Conservation (phyloP, 352 stramenopile species). For the Pythium chondricola region DNA sequence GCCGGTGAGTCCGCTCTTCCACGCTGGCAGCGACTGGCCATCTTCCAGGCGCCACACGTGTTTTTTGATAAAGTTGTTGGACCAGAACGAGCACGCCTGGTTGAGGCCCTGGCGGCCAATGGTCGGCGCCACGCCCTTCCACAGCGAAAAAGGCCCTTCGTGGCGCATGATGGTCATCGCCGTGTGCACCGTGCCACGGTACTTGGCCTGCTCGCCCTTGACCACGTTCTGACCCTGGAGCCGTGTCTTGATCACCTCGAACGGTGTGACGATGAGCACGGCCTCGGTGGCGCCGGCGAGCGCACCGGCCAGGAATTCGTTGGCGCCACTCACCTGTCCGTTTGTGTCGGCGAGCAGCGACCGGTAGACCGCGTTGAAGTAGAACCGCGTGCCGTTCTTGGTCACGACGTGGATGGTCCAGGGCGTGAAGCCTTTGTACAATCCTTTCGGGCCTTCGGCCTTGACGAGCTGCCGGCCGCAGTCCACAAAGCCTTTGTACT, state of each 20-base stretch:
- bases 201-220: conserved; percentile 79
- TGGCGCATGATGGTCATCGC: conserved; percentile 89
- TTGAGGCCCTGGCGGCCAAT: conserved; percentile 97
- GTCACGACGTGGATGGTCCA: conserved; percentile 87
- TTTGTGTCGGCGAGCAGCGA: conserved; percentile 67
- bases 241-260: conserved; percentile 98
- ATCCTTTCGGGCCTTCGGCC: conserved; percentile 64
- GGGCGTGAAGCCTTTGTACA: conserved; percentile 87
- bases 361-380: conserved; percentile 85
- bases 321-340: conserved; percentile 70
- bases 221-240: conserved; percentile 92
- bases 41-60: conserved; percentile 82
- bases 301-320: conserved; percentile 88
- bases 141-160: conserved; percentile 92
- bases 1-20: conserved; percentile 94
- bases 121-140: conserved; percentile 94
- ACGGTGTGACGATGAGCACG: conserved; percentile 95
- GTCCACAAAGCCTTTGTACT: conserved; percentile 86
- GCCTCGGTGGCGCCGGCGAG: conserved; percentile 93
- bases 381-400: conserved; percentile 90
- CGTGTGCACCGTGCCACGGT: conserved; percentile 88
- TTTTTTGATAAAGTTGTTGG: conserved; percentile 93
- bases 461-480: conserved; percentile 74
- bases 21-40: conserved; percentile 85
- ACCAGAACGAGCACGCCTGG: conserved; percentile 98